phyloP scores from a whole-genome alignment of 2,329 filamentous ascomycete species.

The Hypomyces perniciosus region DNA sequence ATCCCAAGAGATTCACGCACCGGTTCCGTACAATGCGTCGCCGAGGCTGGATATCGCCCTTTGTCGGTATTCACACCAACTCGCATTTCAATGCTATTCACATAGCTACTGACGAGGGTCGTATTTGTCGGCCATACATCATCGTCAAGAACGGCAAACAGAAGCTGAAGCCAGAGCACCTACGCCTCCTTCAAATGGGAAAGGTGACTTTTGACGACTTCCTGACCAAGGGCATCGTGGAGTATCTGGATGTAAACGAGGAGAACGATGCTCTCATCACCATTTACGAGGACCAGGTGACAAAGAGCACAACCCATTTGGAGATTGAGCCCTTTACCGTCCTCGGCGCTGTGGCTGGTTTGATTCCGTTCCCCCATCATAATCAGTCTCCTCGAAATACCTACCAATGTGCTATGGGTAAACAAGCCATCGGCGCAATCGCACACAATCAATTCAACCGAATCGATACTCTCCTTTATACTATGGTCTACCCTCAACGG shows the following conservation, averaged over 20 bases:
- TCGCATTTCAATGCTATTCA: slow-evolving; percentile 87
- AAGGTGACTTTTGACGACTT: slow-evolving; percentile 92
- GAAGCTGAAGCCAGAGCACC: slow-evolving; percentile 70
- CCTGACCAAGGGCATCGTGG: slow-evolving; percentile 79
- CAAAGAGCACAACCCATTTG: slow-evolving; percentile 78
- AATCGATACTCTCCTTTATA: slow-evolving; percentile 92
- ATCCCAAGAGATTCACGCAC: slow-evolving; percentile 79
- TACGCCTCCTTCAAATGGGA: slow-evolving; percentile 75
- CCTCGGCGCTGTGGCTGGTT: slow-evolving; percentile 85
- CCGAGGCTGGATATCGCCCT: slow-evolving; percentile 88
- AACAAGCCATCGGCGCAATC: slow-evolving; percentile 97
- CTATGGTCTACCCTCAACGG: slow-evolving; percentile 95
- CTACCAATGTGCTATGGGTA: slow-evolving; percentile 99
- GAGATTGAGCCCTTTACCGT: slow-evolving; percentile 99
- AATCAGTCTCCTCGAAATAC: slow-evolving; percentile 98
- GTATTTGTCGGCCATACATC: slow-evolving; percentile 93
- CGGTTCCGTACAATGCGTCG: slow-evolving; percentile 82
- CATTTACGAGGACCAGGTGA: slow-evolving; percentile 80
- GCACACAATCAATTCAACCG: slow-evolving; percentile 97
- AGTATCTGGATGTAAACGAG: slow-evolving; percentile 97
- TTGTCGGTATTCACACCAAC: slow-evolving; percentile 95
- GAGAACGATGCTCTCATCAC: slow-evolving; percentile 95
- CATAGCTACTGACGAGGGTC: slow-evolving; percentile 93
- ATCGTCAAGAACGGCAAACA: slow-evolving; percentile 85
- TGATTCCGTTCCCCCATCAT: slow-evolving; percentile 97